Evolutionary conservation across 257 asterid genomes (phyloP).

Genomic region (Solanum sitiens): DNA sequence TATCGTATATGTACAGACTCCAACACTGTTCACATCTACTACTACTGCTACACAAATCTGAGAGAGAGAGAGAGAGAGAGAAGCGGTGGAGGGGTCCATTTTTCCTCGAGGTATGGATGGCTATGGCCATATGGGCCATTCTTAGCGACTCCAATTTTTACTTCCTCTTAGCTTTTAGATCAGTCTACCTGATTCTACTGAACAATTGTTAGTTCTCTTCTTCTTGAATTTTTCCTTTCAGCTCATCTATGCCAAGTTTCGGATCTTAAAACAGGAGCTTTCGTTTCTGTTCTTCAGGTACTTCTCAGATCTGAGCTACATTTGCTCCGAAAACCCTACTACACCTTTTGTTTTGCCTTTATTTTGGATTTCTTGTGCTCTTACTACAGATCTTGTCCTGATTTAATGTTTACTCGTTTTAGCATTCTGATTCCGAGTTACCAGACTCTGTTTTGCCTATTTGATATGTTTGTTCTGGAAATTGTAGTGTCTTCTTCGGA

Average conservation of each 20-base stretch:
- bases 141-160: background rate
- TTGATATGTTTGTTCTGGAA: background rate
- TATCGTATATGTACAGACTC: background rate
- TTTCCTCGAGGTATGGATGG: background rate
- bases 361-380: background rate
- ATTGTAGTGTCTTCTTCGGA: background rate
- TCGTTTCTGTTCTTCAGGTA: conserved; percentile 26
- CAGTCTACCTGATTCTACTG: background rate
- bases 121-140: background rate
- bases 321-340: conserved; percentile 7
- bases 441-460: background rate
- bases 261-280: conserved; percentile 7
- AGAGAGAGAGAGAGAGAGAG: background rate
- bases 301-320: conserved; percentile 62
- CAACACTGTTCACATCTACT: background rate
- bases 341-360: background rate
- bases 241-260: conserved; percentile 11
- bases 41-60: background rate
- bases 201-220: background rate
- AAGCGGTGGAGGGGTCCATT: background rate
- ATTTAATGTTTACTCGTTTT: background rate
- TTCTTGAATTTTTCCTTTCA: background rate
- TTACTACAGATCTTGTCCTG: background rate
- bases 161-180: background rate
- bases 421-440: background rate